Conservation (phyloP, 768 basidiomycete species). For the Cystofilobasidium macerans region DNA sequence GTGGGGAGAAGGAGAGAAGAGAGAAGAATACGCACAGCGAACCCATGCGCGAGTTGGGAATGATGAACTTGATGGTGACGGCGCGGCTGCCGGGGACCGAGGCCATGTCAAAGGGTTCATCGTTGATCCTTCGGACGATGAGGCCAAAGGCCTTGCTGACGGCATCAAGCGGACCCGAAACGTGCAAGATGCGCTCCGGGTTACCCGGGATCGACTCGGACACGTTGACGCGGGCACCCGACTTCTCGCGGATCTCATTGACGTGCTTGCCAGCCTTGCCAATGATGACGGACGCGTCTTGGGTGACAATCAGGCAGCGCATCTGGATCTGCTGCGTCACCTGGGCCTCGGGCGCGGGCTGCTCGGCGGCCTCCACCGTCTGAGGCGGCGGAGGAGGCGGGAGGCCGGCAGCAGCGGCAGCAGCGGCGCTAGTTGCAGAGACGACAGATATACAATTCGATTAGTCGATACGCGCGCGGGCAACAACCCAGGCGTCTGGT, state of each 20-base stretch:
- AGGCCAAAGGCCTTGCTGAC: constrained; percentile 99
- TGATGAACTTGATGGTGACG: constrained; percentile 73
- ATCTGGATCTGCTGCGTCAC: constrained; percentile 62
- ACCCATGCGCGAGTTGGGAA: constrained; percentile 27
- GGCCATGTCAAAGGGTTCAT: constrained; percentile 94
- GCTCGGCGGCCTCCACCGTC: neutral
- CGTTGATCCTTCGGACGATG: constrained; percentile 96
- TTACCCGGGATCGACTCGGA: constrained; percentile 98
- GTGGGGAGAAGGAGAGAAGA: neutral
- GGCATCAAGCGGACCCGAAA: constrained; percentile 92
- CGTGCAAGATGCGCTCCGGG: constrained; percentile 96
- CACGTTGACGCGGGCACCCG: constrained; percentile 88
- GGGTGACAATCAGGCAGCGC: constrained; percentile 96
- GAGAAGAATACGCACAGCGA: constrained; percentile 24
- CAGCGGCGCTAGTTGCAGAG: too few species aligned
- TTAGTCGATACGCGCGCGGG: too few species aligned
- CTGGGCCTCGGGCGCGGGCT: constrained; percentile 9
- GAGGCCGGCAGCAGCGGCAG: neutral
- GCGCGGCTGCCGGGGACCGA: constrained; percentile 96
- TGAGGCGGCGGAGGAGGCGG: neutral
- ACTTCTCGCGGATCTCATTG: constrained; percentile 87
- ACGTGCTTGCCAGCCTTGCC: constrained; percentile 92
- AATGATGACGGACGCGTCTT: constrained; percentile 98
- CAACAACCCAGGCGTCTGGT: too few species aligned
- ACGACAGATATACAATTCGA: too few species aligned